These are phyloP conservation scores for Alloteropsis semialata DNA, from an alignment of 176 grass and related monocot species.

Conservation along the genomic window DNA sequence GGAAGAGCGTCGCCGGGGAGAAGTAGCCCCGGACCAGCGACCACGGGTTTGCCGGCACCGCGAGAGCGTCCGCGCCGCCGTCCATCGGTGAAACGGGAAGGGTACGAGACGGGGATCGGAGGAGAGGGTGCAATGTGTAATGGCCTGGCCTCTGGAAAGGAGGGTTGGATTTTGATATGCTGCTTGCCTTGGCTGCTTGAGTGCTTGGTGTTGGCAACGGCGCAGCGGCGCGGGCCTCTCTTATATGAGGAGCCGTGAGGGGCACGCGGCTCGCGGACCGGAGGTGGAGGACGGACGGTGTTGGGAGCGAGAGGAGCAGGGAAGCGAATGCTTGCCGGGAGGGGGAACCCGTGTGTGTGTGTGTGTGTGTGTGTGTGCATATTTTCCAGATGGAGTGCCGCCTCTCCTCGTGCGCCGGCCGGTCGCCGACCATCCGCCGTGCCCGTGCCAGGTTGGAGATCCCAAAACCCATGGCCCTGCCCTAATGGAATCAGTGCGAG, in stretches of 20 bases:
- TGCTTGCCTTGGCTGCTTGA: neutral
- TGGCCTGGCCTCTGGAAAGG: neutral
- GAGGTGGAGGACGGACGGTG: neutral
- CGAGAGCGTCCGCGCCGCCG: slow-evolving; percentile 5
- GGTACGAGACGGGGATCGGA: neutral
- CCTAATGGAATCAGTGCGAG: neutral
- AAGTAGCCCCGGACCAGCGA: slow-evolving; percentile 48
- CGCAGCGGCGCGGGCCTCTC: neutral
- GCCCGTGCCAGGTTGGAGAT: slow-evolving; percentile 36
- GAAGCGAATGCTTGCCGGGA: slow-evolving; percentile 10
- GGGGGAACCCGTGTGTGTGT: slow-evolving; percentile 2
- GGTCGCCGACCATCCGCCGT: slow-evolving; percentile 30
- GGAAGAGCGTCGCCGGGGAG: slow-evolving; percentile 67
- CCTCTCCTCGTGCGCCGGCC: neutral
- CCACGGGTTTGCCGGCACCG: slow-evolving; percentile 33
- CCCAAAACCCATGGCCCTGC: slow-evolving; percentile 2
- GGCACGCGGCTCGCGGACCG: slow-evolving; percentile 18
- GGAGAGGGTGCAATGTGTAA: too few relatives aligned
- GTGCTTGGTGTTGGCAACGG: neutral
- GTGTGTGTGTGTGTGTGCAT: too few relatives aligned
- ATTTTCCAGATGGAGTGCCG: slow-evolving; percentile 5
- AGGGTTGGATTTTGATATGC: neutral
- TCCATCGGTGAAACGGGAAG: neutral
- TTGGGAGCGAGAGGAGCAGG: neutral
- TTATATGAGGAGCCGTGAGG: neutral